phyloP scores from a whole-genome alignment of 148 eudicot genomes.

The Mesembryanthemum crystallinum region DNA sequence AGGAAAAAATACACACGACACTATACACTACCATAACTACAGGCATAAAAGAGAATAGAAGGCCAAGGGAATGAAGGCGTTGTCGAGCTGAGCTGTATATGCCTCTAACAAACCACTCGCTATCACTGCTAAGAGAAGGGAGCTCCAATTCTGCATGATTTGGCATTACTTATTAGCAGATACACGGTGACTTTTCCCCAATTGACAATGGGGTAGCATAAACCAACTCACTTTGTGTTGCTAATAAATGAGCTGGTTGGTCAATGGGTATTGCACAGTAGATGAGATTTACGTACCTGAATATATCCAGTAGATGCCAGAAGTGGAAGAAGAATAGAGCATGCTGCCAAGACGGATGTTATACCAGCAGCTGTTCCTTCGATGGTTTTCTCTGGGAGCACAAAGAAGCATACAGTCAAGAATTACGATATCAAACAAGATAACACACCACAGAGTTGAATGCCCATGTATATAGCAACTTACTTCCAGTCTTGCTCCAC shows the following conservation, averaged over 20 bases:
- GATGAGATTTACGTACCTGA: constrained; percentile 28
- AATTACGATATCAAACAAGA: not conserved
- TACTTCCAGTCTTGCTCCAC: constrained; percentile 97
- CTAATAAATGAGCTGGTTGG: not conserved
- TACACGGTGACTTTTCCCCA: not conserved
- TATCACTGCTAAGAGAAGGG: constrained; percentile 81
- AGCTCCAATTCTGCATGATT: constrained; percentile 77
- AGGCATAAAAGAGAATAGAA: constrained; percentile 89
- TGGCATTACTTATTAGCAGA: not conserved
- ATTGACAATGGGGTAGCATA: not conserved
- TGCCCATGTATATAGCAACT: constrained; percentile 20
- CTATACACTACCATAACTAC: constrained; percentile 25
- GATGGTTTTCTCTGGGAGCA: constrained; percentile 70
- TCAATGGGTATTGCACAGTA: too few relatives aligned
- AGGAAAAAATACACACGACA: not conserved
- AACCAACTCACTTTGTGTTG: not conserved
- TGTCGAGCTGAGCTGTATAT: constrained; percentile 94
- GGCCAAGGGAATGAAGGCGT: constrained; percentile 94
- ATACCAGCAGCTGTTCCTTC: constrained; percentile 99
- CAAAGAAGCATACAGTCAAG: constrained; percentile 13
- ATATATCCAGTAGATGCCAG: constrained; percentile 78
- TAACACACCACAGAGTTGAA: constrained; percentile 5
- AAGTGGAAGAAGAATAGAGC: constrained; percentile 77
- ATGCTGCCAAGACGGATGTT: constrained; percentile 85
- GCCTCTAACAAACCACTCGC: constrained; percentile 93